Percentiles rank a stretch among this genome's conserved stretches.
phyloP scores from a whole-genome alignment of 768 basidiomycete species.

The Lactifluus volemus region DNA sequence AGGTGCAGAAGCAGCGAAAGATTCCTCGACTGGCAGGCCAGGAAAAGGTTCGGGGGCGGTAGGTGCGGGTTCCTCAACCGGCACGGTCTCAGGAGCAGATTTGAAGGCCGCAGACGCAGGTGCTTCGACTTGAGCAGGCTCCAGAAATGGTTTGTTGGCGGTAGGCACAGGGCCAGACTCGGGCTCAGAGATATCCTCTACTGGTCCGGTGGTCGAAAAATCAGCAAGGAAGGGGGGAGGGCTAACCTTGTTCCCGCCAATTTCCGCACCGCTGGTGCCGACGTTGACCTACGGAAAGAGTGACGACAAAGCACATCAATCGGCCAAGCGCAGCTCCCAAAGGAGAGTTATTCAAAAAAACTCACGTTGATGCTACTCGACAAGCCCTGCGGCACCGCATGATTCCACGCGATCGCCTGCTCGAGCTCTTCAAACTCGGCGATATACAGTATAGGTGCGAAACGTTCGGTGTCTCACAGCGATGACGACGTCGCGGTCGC shows the following conservation, averaged over 20 bases:
- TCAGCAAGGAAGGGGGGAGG: neutral
- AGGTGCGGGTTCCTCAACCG: no score
- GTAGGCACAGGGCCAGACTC: neutral
- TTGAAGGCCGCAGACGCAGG: no score
- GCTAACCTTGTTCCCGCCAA: constrained; percentile 85
- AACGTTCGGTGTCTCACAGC: constrained; percentile 75
- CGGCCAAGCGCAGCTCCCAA: neutral
- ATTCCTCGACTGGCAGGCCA: neutral
- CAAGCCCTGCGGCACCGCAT: constrained; percentile 84
- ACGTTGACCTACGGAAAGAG: constrained; percentile 45
- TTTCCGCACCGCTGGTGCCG: constrained; percentile 64
- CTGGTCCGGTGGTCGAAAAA: neutral
- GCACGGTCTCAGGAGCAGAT: no score
- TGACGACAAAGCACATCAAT: neutral
- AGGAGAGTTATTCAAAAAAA: no score
- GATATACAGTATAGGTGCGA: constrained; percentile 85
- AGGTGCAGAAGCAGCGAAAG: neutral
- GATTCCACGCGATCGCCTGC: constrained; percentile 85
- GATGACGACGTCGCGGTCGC: constrained; percentile 31
- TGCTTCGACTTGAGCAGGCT: neutral
- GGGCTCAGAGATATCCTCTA: neutral
- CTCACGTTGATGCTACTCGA: constrained; percentile 86
- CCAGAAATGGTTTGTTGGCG: neutral
- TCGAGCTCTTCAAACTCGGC: constrained; percentile 81
- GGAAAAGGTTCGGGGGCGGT: no score